Conservation (phyloP, 2,329 filamentous ascomycete species). For the Neonectria magnoliae region DNA sequence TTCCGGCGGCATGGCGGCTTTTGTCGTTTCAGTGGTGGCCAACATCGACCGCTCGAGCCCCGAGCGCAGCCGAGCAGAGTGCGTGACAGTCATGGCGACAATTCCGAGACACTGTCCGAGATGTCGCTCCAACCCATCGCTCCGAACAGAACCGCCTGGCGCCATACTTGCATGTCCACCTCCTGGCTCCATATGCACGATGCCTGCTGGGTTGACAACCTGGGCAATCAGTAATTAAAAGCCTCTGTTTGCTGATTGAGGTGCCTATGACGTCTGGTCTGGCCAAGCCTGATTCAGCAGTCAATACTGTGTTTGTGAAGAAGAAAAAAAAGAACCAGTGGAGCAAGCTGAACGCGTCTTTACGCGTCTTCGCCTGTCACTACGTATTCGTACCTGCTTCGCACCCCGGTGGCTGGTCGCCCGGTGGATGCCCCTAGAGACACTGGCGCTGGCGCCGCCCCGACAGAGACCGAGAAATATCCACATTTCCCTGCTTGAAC, state of each 20-base stretch:
- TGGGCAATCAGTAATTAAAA: background rate
- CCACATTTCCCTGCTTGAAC: constrained; percentile 31
- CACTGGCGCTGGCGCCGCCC: constrained; percentile 28
- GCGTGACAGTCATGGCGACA: background rate
- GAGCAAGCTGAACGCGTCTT: constrained; percentile 34
- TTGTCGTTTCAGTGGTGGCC: constrained; percentile 8
- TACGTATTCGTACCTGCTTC: constrained; percentile 30
- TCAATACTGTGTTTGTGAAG: too few species aligned
- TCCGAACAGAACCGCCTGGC: constrained; percentile 23
- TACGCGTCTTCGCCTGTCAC: constrained; percentile 28
- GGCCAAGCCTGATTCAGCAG: constrained; percentile 40
- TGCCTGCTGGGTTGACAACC: constrained; percentile 16
- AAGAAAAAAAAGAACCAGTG: constrained; percentile 4
- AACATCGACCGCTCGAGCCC: constrained; percentile 8
- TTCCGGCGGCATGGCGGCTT: background rate
- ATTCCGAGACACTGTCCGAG: constrained; percentile 25
- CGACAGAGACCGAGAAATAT: constrained; percentile 28
- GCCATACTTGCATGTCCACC: constrained; percentile 25
- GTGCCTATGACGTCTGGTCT: constrained; percentile 33
- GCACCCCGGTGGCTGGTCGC: constrained; percentile 36
- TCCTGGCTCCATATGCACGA: constrained; percentile 24
- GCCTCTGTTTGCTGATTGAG: constrained; percentile 46
- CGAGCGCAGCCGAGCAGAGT: background rate
- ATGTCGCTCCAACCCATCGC: constrained; percentile 15
- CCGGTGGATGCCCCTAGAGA: constrained; percentile 28